Evolutionary conservation across 2,329 filamentous ascomycete genomes (phyloP), one percentile per base, ranked within the genome.

Genomic region (Aspergillus sp.): DNA sequence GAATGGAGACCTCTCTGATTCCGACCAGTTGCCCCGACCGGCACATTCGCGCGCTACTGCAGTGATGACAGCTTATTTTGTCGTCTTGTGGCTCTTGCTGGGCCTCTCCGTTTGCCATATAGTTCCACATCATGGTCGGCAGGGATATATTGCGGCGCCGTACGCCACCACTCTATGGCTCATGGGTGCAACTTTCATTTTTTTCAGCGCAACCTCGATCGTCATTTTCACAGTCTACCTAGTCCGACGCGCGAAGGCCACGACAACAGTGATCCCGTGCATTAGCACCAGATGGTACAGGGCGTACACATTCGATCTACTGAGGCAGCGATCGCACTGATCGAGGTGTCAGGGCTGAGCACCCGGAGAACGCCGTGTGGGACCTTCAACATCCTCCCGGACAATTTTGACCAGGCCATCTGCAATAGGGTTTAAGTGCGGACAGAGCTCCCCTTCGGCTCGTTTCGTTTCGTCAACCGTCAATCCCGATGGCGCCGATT

Each of bases 271-370:
- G 3, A 25, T 35, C 17, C 33, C 33, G 4, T 35, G 33, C 6
- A 19, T 35, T 15, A 20, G 10, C 16, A 14, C 28, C n/a, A 30
- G 33, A 28, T 35, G 33, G 33, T 35, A 35, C 13, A 27, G 33
- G 15, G n/a, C 13, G 11, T 35, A 35, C 13, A 30, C 33, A 5
- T 10, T 35, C 8, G 13, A 14, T 12, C 15, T 35, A 12, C 8
- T 31, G 5, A 12, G 13, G 22, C 26, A 2, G n/a, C 14, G 7
- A 13, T 31, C 11, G 24, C 33, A 1, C 6, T 35, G 24, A 35
- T 35, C 11, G 22, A 30, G 3, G 15, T 35, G 2, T 16, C 33
- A 0, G 33, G 33, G 2, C 7, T 35, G 10, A 26, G n/a, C 15
- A 35, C 33, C 5, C 24, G 33, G 5, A 27, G 33, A 3, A 35